Base-by-base conservation (phyloP, 495 filamentous ascomycete genomes). In the Penicillium pancosmium region DNA sequence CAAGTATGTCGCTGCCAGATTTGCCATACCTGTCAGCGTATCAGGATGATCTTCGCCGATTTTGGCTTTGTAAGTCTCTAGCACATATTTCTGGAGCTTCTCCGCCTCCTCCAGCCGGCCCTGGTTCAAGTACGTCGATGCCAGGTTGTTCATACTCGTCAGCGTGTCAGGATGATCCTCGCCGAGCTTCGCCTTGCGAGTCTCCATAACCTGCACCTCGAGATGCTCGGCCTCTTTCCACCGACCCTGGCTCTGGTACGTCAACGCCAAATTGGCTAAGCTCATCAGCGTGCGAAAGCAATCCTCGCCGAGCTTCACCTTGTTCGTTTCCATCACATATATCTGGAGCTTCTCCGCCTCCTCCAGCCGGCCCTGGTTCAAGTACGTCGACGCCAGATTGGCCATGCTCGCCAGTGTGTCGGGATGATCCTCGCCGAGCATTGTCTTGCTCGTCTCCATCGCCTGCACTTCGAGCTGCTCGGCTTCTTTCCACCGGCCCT, bases 61-160 rank as follows among this genome's bases (percentile, higher is more conserved):
- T 35, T 38, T 40, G 2, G 12, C 19, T 3, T 50, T 23, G 63
- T 61, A 0, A 1, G 35, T 10, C 33, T 83, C 62, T 25, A 11
- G 27, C 27, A 27, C 27, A 5, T 3, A 5, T n/a, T n/a, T n/a
- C n/a, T n/a, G n/a, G 6, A 27, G 27, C 27, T 27, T 2, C 27
- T 27, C 27, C 27, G 27, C 27, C 27, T 27, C 27, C 5, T 27
- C 27, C 27, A 2, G 5, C 6, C 27, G 27, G 27, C 4, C 27
- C 27, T 27, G 27, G 27, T 5, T 2, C 27, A 2, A 3, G 5
- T 27, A 27, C 4, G 4, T 27, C 27, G 4, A 27, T 5, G 27
- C 27, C 6, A 27, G 27, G 27, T 27, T 27, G 27, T 1, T 4
- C 27, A 27, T 27, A 7, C 27, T 27, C 27, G 27, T 2, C 1